Conservation (phyloP, 495 filamentous ascomycete genomes). For the Acidiella bohemica region DNA sequence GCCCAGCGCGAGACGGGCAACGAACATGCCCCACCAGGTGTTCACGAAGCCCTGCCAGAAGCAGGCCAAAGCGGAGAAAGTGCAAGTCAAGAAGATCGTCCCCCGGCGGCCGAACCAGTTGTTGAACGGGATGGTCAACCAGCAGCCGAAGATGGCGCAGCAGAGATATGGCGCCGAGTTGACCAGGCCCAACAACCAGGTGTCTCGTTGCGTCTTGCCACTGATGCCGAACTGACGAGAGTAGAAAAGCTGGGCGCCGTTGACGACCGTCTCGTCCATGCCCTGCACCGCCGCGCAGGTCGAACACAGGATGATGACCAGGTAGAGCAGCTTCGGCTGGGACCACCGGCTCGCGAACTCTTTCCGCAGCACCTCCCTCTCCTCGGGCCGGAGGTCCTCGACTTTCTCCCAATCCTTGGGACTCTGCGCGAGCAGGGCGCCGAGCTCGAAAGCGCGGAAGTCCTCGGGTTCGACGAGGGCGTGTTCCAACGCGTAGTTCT, state of each 20-base stretch:
- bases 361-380: conserved; percentile 32
- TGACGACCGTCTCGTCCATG: conserved; percentile 28
- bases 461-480: no score
- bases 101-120: conserved; percentile 65
- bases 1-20: conserved; percentile 44
- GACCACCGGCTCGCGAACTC: conserved; percentile 45
- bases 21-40: conserved; percentile 42
- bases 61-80: conserved; percentile 44
- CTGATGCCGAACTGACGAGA: conserved; percentile 21
- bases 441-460: no score
- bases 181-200: conserved; percentile 39
- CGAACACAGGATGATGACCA: conserved; percentile 36
- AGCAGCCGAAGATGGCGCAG: conserved; percentile 66
- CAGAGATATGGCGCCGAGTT: conserved; percentile 56
- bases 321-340: conserved; percentile 43
- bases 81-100: conserved; percentile 62
- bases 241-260: conserved; percentile 28
- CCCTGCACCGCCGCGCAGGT: conserved; percentile 29
- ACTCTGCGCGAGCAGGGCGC: conserved; percentile 40
- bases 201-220: conserved; percentile 26
- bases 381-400: conserved; percentile 34
- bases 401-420: conserved; percentile 31
- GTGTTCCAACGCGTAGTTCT: no score
- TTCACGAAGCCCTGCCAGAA: conserved; percentile 23
- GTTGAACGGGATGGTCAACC: conserved; percentile 73